These are phyloP conservation scores for Neurospora hispaniola DNA, from an alignment of 495 filamentous ascomycete genomes.

Conservation along the genomic window DNA sequence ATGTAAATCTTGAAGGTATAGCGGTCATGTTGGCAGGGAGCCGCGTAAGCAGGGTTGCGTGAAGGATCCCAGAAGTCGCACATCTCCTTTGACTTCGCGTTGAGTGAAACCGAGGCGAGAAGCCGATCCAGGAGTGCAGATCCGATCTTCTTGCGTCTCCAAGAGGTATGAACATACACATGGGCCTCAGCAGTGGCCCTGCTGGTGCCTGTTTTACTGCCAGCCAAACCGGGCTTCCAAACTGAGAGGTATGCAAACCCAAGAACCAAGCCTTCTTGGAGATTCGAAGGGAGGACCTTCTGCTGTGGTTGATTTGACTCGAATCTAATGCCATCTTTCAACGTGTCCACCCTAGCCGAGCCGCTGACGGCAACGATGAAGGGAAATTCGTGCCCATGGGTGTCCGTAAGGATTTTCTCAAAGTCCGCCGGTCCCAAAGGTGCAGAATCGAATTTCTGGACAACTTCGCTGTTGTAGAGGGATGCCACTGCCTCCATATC, in stretches of 20 bases:
- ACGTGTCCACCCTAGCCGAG: conserved; percentile 1
- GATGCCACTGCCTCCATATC: conserved; percentile 20
- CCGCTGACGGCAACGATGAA: conserved; percentile 32
- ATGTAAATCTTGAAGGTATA: conserved; percentile 18
- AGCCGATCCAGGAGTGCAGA: conserved; percentile 27
- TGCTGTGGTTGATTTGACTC: neutral
- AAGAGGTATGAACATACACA: conserved; percentile 24
- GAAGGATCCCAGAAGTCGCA: conserved; percentile 23
- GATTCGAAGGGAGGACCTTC: neutral
- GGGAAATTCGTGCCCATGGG: conserved; percentile 18
- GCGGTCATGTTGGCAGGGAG: conserved; percentile 8
- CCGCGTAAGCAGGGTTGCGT: conserved; percentile 12
- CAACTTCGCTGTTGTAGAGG: conserved; percentile 32
- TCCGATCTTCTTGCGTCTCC: conserved; percentile 26
- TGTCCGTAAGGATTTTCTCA: conserved; percentile 12
- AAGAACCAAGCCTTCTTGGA: conserved; percentile 14
- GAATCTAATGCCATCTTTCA: neutral
- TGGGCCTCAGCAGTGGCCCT: conserved; percentile 20
- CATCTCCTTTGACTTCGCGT: conserved; percentile 9
- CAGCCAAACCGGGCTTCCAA: conserved; percentile 16
- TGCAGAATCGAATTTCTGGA: conserved; percentile 21
- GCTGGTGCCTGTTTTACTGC: conserved; percentile 10
- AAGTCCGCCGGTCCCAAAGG: conserved; percentile 14
- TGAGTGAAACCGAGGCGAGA: conserved; percentile 16
- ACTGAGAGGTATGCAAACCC: conserved; percentile 27